Conservation (phyloP, 345 rosid species). For the Psidium guajava region DNA sequence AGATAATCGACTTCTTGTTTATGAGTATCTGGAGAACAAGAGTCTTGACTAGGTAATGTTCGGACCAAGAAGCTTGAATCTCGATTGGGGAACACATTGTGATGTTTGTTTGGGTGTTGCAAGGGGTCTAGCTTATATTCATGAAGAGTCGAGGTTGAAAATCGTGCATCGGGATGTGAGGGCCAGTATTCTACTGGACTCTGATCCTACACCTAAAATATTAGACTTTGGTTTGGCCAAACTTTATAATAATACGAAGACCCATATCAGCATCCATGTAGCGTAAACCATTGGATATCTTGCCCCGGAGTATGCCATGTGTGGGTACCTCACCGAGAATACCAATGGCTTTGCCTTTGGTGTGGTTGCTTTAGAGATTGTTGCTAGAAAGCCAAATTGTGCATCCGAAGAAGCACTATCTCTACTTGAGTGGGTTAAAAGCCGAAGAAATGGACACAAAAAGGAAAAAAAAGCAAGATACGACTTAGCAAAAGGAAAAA, state of each 20-base stretch:
- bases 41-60: slow-evolving; percentile 70
- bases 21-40: slow-evolving; percentile 58
- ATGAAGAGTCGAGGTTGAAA: slow-evolving; percentile 45
- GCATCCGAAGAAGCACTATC: too few relatives aligned
- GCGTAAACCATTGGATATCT: slow-evolving; percentile 54
- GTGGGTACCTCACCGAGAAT: too few relatives aligned
- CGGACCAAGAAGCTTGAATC: slow-evolving; percentile 23
- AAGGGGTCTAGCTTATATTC: slow-evolving; percentile 50
- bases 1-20: slow-evolving; percentile 44
- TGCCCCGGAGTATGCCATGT: too few relatives aligned
- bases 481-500: too few relatives aligned
- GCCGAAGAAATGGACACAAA: too few relatives aligned
- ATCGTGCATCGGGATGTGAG: slow-evolving; percentile 49
- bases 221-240: slow-evolving; percentile 57
- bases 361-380: too few relatives aligned
- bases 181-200: slow-evolving; percentile 39
- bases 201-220: slow-evolving; percentile 35
- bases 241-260: slow-evolving; percentile 40
- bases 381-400: too few relatives aligned
- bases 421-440: too few relatives aligned
- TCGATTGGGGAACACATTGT: slow-evolving; percentile 28
- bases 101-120: slow-evolving; percentile 43
- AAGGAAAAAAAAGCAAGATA: too few relatives aligned
- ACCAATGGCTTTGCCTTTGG: too few relatives aligned
- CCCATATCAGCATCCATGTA: slow-evolving; percentile 51